Conservation (phyloP, 2,329 filamentous ascomycete species). For the Aciculosporium take region DNA sequence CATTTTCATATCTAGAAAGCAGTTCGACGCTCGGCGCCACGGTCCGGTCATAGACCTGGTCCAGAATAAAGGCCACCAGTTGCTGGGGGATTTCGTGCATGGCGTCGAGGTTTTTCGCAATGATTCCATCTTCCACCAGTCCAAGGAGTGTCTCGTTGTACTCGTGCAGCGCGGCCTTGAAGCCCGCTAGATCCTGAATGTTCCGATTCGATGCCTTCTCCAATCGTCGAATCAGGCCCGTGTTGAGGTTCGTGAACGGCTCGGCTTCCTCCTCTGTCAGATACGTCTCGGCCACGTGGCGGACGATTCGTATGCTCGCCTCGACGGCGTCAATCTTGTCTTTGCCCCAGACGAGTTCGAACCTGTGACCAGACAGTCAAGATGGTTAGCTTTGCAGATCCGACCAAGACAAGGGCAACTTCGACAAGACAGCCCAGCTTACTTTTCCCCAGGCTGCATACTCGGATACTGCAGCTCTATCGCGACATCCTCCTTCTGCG, state of each 20-base stretch:
- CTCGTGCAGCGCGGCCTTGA: conserved; percentile 55
- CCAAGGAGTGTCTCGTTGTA: conserved; percentile 62
- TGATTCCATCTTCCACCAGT: conserved; percentile 54
- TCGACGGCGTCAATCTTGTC: conserved; percentile 66
- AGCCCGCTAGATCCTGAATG: conserved; percentile 49
- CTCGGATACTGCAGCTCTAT: conserved; percentile 79
- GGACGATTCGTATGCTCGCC: conserved; percentile 57
- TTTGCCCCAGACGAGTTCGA: conserved; percentile 59
- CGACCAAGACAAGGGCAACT: too few species aligned
- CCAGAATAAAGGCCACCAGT: conserved; percentile 67
- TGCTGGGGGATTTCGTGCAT: conserved; percentile 56
- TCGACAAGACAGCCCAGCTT: too few species aligned
- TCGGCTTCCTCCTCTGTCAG: conserved; percentile 55
- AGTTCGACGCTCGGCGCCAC: conserved; percentile 80
- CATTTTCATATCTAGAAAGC: conserved; percentile 73
- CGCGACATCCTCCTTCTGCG: conserved; percentile 36
- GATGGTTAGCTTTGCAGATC: too few species aligned
- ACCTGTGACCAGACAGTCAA: conserved; percentile 12
- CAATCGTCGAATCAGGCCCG: conserved; percentile 62
- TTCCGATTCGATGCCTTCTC: conserved; percentile 58
- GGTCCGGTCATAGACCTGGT: conserved; percentile 80
- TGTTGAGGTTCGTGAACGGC: conserved; percentile 55
- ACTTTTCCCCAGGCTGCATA: conserved; percentile 53
- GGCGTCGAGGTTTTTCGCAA: conserved; percentile 56
- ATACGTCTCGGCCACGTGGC: conserved; percentile 60